A percentile compares a stretch with the other conserved stretches of the same genome.
These are phyloP conservation scores for Rauvolfia tetraphylla DNA, from an alignment of 257 asterid genomes.

Conservation along the genomic window DNA sequence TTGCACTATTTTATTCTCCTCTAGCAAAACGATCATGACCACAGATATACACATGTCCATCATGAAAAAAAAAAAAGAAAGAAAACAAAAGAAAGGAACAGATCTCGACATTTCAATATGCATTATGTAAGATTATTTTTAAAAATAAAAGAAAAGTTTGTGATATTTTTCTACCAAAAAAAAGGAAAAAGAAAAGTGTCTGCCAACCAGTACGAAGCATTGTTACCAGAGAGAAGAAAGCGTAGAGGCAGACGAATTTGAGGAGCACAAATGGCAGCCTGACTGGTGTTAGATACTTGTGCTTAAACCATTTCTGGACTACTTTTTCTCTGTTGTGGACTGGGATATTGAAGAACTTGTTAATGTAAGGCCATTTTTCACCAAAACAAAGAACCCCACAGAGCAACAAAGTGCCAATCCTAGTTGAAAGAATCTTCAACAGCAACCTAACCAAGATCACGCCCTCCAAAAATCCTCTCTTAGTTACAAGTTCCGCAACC, in stretches of 20 bases:
- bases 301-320: conserved; percentile 52
- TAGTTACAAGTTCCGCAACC: conserved; percentile 62
- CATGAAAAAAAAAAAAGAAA: no score
- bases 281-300: conserved; percentile 56
- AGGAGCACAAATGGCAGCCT: conserved; percentile 70
- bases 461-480: conserved; percentile 47
- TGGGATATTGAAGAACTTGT: conserved; percentile 48
- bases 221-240: conserved; percentile 64
- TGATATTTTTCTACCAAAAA: background rate
- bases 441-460: conserved; percentile 38
- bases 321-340: conserved; percentile 59
- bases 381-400: conserved; percentile 53
- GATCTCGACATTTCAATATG: no score
- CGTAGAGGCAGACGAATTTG: conserved; percentile 57
- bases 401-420: conserved; percentile 59
- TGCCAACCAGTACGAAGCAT: background rate
- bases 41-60: no score
- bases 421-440: conserved; percentile 50
- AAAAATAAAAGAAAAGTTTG: no score
- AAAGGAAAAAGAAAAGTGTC: background rate
- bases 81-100: no score
- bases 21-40: no score
- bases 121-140: no score
- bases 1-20: no score
- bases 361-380: conserved; percentile 54